These are phyloP conservation scores for Nakazawaea holstii DNA, from an alignment of 805 yeast genomes.

Conservation along the genomic window DNA sequence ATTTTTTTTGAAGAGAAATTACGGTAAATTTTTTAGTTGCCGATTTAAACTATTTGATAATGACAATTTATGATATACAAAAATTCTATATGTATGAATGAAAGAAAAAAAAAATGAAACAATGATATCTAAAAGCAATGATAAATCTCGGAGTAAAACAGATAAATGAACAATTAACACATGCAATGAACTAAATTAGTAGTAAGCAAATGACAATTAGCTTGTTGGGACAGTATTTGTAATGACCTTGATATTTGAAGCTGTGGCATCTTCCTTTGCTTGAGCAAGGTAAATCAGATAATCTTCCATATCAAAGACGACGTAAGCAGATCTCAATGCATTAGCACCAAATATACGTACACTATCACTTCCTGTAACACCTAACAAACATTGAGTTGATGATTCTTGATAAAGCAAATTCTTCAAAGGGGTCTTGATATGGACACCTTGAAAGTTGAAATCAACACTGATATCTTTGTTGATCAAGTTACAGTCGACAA, in stretches of 20 bases:
- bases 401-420: conserved; percentile 7
- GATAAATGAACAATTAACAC: too few species aligned
- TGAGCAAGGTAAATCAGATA: conserved; percentile 48
- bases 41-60: too few species aligned
- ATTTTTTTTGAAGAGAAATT: too few species aligned
- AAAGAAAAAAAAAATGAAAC: too few species aligned
- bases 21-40: too few species aligned
- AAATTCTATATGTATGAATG: too few species aligned
- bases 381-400: background rate
- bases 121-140: too few species aligned
- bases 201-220: background rate
- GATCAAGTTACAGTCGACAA: conserved; percentile 3
- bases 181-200: too few species aligned
- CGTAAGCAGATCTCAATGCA: conserved; percentile 53
- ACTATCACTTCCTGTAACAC: conserved; percentile 1
- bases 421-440: conserved; percentile 4
- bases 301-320: conserved; percentile 58
- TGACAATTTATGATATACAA: too few species aligned
- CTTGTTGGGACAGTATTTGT: background rate
- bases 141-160: too few species aligned
- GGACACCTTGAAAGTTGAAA: conserved; percentile 8
- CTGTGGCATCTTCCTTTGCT: conserved; percentile 22
- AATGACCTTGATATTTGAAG: conserved; percentile 28
- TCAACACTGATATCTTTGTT: conserved; percentile 2
- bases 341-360: conserved; percentile 51